These are phyloP conservation scores for Solanum commersonii DNA, from an alignment of 257 asterid genomes.

Conservation along the genomic window DNA sequence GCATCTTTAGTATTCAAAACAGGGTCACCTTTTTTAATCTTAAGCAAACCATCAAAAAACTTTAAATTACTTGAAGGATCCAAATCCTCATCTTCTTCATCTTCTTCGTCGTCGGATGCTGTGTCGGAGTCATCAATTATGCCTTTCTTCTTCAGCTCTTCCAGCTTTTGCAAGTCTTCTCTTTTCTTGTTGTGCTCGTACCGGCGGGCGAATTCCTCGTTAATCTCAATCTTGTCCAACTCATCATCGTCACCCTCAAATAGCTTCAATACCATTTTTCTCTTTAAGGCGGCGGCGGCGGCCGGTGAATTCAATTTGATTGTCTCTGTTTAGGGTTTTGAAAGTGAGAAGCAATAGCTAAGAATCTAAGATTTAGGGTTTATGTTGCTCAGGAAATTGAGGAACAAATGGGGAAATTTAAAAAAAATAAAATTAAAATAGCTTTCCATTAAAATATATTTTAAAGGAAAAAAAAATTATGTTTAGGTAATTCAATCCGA, in stretches of 20 bases:
- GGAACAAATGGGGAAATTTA: background rate
- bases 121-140: constrained; percentile 24
- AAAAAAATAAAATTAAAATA: no score
- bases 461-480: background rate
- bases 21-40: constrained; percentile 58
- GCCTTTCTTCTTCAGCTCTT: constrained; percentile 67
- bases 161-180: constrained; percentile 58
- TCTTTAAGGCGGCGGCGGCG: background rate
- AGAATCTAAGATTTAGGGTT: background rate
- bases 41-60: constrained; percentile 54
- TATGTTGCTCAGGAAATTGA: background rate
- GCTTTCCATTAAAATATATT: background rate
- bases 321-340: background rate
- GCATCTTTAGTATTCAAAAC: constrained; percentile 41
- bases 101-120: constrained; percentile 31
- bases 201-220: constrained; percentile 60
- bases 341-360: background rate
- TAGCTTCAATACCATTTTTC: constrained; percentile 25
- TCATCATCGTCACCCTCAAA: constrained; percentile 42
- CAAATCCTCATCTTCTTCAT: constrained; percentile 23
- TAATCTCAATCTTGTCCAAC: constrained; percentile 31
- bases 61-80: background rate
- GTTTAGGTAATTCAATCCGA: background rate
- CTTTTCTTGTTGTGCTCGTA: constrained; percentile 73
- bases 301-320: background rate